phyloP scores from a whole-genome alignment of 2,329 filamentous ascomycete species.

The Aureobasidium melanogenum region DNA sequence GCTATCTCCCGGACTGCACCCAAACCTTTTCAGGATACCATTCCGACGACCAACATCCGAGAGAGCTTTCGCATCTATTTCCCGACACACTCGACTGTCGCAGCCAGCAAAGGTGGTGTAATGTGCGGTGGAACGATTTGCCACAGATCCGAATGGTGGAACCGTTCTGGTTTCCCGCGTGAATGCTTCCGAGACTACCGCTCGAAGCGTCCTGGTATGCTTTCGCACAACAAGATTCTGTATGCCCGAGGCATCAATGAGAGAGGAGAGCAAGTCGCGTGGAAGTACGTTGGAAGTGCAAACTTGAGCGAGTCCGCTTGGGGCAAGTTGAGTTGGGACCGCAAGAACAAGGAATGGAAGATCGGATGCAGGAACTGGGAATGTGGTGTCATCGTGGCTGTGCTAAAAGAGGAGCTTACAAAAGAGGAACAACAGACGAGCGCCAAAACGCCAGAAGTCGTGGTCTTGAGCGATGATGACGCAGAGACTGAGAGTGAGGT shows the following conservation, averaged over 20 bases:
- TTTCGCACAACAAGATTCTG: constrained; percentile 75
- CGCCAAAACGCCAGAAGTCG: background rate
- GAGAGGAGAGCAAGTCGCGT: constrained; percentile 42
- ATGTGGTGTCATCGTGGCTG: constrained; percentile 73
- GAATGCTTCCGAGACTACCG: constrained; percentile 65
- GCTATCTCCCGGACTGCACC: constrained; percentile 1
- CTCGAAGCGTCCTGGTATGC: constrained; percentile 58
- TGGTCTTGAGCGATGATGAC: background rate
- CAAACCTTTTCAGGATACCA: constrained; percentile 17
- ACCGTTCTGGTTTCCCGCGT: constrained; percentile 58
- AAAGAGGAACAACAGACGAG: background rate
- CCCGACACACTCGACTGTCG: constrained; percentile 58
- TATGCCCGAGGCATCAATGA: constrained; percentile 37
- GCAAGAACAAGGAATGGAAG: constrained; percentile 53
- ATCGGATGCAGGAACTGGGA: constrained; percentile 91
- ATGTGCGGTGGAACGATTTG: constrained; percentile 70
- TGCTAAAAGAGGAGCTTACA: constrained; percentile 23
- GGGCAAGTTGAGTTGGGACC: constrained; percentile 70
- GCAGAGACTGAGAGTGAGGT: background rate
- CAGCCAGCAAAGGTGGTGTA: constrained; percentile 25
- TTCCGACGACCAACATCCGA: constrained; percentile 28
- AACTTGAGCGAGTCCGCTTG: constrained; percentile 93
- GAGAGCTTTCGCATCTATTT: constrained; percentile 68
- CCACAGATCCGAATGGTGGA: constrained; percentile 64
- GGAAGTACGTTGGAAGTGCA: constrained; percentile 82